Conservation (phyloP, 306 rosid genomes). For the Vicia villosa region DNA sequence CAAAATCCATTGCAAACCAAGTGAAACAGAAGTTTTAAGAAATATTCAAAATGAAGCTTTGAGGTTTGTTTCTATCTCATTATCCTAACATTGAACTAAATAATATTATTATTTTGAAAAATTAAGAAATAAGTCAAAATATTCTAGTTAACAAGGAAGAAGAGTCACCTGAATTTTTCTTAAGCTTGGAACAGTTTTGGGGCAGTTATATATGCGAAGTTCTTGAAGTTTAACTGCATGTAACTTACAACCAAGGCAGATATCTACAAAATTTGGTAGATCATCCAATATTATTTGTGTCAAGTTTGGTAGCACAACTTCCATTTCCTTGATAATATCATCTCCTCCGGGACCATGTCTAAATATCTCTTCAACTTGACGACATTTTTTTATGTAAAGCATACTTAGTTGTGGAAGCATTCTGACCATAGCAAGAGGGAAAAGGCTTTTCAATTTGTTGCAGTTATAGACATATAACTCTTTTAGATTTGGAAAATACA, state of each 20-base stretch:
- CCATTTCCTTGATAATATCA: not conserved
- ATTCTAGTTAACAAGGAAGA: not conserved
- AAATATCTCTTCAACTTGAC: not conserved
- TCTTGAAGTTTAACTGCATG: not conserved
- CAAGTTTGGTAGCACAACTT: not conserved
- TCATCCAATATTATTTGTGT: not conserved
- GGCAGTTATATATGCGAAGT: not conserved
- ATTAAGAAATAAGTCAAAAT: no score
- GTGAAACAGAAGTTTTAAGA: no score
- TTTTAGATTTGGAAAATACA: not conserved
- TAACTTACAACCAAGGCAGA: not conserved
- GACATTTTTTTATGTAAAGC: rapidly evolving
- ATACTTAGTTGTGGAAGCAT: not conserved
- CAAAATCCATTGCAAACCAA: no score
- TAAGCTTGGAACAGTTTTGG: not conserved
- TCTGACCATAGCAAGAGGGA: not conserved
- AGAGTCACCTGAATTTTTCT: not conserved
- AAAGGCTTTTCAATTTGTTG: slow-evolving; percentile 5
- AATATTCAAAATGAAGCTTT: not conserved
- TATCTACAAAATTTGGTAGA: not conserved
- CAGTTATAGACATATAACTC: not conserved
- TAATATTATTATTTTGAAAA: no score
- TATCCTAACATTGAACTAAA: no score
- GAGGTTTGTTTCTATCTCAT: no score
- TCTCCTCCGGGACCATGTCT: not conserved